phyloP scores from a whole-genome alignment of 2,329 filamentous ascomycete genomes.

The Elsinoe perseae region DNA sequence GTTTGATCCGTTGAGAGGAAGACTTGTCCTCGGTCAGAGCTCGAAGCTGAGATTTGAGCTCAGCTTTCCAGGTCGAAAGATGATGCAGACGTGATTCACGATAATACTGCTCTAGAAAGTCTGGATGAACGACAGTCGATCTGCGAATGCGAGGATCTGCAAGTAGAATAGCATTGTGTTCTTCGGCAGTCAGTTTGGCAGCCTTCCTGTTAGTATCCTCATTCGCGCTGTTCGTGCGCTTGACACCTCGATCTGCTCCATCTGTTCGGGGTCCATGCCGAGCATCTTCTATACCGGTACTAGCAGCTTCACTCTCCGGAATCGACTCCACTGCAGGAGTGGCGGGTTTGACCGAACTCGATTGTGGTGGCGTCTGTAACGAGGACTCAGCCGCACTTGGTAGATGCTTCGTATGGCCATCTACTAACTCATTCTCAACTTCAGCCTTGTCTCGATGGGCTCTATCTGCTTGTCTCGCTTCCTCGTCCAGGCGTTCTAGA shows the following conservation, averaged over 20 bases:
- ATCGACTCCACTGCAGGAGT: not conserved
- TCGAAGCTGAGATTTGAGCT: slow-evolving; percentile 83
- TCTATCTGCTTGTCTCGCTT: not conserved
- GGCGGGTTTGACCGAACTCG: not conserved
- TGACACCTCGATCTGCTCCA: not conserved
- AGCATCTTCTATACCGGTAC: not conserved
- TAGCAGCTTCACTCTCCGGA: not conserved
- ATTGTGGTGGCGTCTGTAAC: slow-evolving; percentile 1
- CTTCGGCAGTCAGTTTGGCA: slow-evolving; percentile 66
- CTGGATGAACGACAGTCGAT: slow-evolving; percentile 83
- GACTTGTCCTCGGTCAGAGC: slow-evolving; percentile 64
- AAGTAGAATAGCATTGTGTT: slow-evolving; percentile 80
- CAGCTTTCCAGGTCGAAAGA: slow-evolving; percentile 91
- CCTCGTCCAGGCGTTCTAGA: slow-evolving; percentile 16
- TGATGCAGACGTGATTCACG: slow-evolving; percentile 92
- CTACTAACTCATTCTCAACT: not conserved
- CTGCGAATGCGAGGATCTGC: slow-evolving; percentile 79
- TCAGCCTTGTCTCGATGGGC: not conserved
- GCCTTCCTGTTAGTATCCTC: slow-evolving; percentile 29
- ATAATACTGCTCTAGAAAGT: slow-evolving; percentile 91
- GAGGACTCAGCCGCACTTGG: not conserved
- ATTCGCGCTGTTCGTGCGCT: not conserved
- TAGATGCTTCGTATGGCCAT: not conserved
- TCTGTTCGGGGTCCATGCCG: not conserved
- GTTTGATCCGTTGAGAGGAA: slow-evolving; percentile 42